phyloP scores from a whole-genome alignment of 2,329 filamentous ascomycete species.

The Pseudofabraea citricarpa region DNA sequence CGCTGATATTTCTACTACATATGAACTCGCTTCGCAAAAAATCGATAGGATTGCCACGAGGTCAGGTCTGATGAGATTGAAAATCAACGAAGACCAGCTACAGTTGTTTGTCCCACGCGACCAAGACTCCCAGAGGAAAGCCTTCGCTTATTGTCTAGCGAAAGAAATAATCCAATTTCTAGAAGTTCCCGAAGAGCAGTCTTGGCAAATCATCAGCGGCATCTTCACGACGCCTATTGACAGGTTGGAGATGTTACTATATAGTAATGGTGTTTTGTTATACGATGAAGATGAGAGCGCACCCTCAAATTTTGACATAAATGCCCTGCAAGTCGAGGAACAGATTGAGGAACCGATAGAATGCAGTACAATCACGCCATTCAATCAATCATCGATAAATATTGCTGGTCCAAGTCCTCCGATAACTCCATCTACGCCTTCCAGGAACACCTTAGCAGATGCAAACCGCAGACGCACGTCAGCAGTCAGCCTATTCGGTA shows the following conservation, averaged over 20 bases:
- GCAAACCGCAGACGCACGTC: background rate
- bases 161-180: background rate
- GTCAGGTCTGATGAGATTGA: background rate
- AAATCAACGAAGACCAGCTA: background rate
- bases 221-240: background rate
- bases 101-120: background rate
- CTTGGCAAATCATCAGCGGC: background rate
- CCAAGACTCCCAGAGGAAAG: background rate
- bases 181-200: background rate
- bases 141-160: background rate
- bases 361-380: background rate
- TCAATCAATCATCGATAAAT: background rate
- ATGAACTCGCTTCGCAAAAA: background rate
- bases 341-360: background rate
- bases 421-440: background rate
- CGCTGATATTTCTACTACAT: background rate
- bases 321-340: background rate
- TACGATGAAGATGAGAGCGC: background rate
- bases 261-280: background rate
- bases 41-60: background rate
- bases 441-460: background rate
- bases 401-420: background rate
- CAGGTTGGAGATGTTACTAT: background rate
- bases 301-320: background rate
- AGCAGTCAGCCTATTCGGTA: background rate